A percentile compares a stretch with the other conserved stretches of the same genome.
phyloP scores from a whole-genome alignment of 2,329 filamentous ascomycete genomes.

The Curvularia hawaiiensis region DNA sequence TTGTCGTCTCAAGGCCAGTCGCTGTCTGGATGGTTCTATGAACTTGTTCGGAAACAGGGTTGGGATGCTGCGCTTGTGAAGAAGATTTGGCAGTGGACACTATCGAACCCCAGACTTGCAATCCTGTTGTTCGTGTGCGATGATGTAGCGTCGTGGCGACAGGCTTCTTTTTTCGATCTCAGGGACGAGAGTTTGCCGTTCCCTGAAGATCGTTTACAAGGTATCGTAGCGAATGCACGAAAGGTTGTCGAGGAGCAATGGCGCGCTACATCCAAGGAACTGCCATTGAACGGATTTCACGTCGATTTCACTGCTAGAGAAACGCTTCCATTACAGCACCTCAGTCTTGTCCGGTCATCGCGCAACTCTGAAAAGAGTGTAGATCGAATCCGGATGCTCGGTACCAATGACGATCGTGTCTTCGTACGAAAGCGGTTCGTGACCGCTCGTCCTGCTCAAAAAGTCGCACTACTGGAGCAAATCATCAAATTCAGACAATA shows the following conservation, averaged over 20 bases:
- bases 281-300: slow-evolving; percentile 45
- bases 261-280: slow-evolving; percentile 48
- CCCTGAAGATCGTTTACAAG: slow-evolving; percentile 43
- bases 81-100: slow-evolving; percentile 49
- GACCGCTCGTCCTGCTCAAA: slow-evolving; percentile 43
- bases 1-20: slow-evolving; percentile 46
- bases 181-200: slow-evolving; percentile 47
- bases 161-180: slow-evolving; percentile 46
- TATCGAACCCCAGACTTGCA: slow-evolving; percentile 46
- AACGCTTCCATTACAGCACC: slow-evolving; percentile 44
- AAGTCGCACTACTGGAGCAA: slow-evolving; percentile 43
- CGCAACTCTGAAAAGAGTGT: slow-evolving; percentile 44
- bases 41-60: slow-evolving; percentile 43
- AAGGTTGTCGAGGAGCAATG: slow-evolving; percentile 49
- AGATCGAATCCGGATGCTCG: slow-evolving; percentile 44
- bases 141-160: slow-evolving; percentile 47
- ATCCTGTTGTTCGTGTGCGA: slow-evolving; percentile 48
- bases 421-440: slow-evolving; percentile 47
- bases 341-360: slow-evolving; percentile 37
- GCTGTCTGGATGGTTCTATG: slow-evolving; percentile 45
- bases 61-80: slow-evolving; percentile 43
- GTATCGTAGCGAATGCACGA: slow-evolving; percentile 46
- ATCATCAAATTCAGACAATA: slow-evolving; percentile 46
- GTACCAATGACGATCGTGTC: slow-evolving; percentile 41
- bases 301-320: slow-evolving; percentile 46